These are phyloP conservation scores for Trebouxia sp. DNA, from an alignment of 139 green algal species.

Conservation along the genomic window DNA sequence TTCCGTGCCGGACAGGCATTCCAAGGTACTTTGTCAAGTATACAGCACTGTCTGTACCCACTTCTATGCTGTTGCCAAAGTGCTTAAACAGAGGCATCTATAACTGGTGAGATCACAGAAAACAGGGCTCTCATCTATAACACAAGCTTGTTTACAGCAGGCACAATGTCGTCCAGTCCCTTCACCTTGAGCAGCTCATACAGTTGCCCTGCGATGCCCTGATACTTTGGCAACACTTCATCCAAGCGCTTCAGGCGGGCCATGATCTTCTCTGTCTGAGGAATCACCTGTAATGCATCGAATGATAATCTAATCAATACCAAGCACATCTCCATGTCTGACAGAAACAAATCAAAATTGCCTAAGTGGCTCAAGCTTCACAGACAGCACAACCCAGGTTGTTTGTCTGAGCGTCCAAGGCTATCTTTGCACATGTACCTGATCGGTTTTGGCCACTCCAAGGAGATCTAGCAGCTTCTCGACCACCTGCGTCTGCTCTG, in stretches of 20 bases:
- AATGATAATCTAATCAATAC: too few relatives aligned
- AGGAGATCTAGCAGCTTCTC: neutral
- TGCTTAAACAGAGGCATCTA: too few relatives aligned
- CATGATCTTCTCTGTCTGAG: slow-evolving; percentile 39
- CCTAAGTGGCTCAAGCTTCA: neutral
- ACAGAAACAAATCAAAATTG: neutral
- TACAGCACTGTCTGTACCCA: too few relatives aligned
- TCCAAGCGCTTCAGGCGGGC: slow-evolving; percentile 46
- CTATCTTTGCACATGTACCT: too few relatives aligned
- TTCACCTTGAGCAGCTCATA: slow-evolving; percentile 49
- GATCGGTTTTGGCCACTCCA: slow-evolving; percentile 1
- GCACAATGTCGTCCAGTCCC: slow-evolving; percentile 52
- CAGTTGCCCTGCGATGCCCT: slow-evolving; percentile 47
- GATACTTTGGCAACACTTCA: slow-evolving; percentile 58
- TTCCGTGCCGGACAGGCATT: too few relatives aligned
- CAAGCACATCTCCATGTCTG: neutral
- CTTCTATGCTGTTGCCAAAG: too few relatives aligned
- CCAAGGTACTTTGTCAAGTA: too few relatives aligned
- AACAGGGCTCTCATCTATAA: neutral
- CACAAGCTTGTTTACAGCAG: slow-evolving; percentile 32
- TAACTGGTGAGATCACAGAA: too few relatives aligned
- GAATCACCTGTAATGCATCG: slow-evolving; percentile 37
- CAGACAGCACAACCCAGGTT: neutral
- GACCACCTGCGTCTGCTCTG: neutral
- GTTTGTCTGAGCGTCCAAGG: too few relatives aligned